Conservation (phyloP, 2,329 filamentous ascomycete genomes). For the Hymenoscyphus infarciens region DNA sequence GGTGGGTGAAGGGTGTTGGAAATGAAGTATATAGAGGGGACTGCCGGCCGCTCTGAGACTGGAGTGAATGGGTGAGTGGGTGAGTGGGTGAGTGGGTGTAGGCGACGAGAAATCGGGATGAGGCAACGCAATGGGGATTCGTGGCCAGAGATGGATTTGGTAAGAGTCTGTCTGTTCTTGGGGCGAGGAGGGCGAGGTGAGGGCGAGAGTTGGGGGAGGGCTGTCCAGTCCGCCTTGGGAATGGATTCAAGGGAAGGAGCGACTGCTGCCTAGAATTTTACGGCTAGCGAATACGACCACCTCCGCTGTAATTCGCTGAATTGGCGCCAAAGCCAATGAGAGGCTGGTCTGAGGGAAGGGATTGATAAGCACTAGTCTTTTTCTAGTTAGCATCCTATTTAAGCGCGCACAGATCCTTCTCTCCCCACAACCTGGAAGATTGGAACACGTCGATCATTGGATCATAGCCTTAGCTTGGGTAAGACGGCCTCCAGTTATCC, state of each 20-base stretch:
- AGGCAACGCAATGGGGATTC: conserved; percentile 22
- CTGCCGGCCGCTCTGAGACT: conserved; percentile 13
- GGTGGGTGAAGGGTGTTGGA: conserved; percentile 1
- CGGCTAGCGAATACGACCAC: conserved; percentile 1
- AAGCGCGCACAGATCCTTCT: too few species aligned
- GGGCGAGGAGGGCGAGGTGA: conserved; percentile 4
- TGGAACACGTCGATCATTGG: conserved; percentile 6
- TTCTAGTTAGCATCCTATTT: not conserved
- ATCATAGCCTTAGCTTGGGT: conserved; percentile 5
- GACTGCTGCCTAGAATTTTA: conserved; percentile 21
- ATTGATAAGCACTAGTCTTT: not conserved
- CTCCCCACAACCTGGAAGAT: too few species aligned
- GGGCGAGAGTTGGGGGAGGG: not conserved
- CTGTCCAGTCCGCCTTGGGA: conserved; percentile 18
- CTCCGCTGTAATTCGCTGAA: not conserved
- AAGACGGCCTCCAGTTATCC: conserved; percentile 14
- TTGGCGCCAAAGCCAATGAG: conserved; percentile 4
- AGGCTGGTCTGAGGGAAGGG: not conserved
- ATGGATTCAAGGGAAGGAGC: not conserved
- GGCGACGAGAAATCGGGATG: conserved; percentile 5
- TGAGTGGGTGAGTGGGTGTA: not conserved
- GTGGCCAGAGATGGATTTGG: conserved; percentile 15
- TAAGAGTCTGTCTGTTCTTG: conserved; percentile 12
- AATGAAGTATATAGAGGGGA: conserved; percentile 23
- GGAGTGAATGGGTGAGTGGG: too few species aligned